Evolutionary conservation across 805 yeast genomes (phyloP).

Genomic region (Wickerhamiella vanderwaltii): DNA sequence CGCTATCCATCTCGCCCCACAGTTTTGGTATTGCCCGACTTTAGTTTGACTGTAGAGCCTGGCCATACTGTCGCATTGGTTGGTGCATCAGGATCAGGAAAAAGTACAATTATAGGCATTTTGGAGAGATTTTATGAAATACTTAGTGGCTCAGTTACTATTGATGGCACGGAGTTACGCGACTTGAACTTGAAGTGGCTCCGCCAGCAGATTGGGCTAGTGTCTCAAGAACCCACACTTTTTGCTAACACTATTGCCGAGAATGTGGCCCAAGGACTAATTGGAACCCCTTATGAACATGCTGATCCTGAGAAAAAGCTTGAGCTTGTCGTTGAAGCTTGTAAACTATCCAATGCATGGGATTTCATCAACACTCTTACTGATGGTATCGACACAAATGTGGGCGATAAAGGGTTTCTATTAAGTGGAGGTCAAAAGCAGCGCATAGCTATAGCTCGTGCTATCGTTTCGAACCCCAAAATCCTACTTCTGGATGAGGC

Average conservation of each 20-base stretch:
- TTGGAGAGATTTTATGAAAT: conserved; percentile 86
- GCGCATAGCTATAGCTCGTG: conserved; percentile 59
- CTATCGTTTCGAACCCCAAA: conserved; percentile 49
- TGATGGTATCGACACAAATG: conserved; percentile 67
- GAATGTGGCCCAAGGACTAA: conserved; percentile 74
- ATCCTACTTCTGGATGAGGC: conserved; percentile 53
- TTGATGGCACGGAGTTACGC: conserved; percentile 76
- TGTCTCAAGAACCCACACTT: conserved; percentile 91
- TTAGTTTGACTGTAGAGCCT: conserved; percentile 67
- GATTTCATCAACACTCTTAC: conserved; percentile 47
- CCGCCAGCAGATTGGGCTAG: conserved; percentile 69
- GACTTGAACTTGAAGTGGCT: conserved; percentile 63
- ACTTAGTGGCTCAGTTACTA: conserved; percentile 52
- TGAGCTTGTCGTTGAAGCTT: conserved; percentile 29
- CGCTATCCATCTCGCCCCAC: conserved; percentile 72
- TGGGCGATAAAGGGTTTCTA: conserved; percentile 45
- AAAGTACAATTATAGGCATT: conserved; percentile 75
- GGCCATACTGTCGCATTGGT: conserved; percentile 90
- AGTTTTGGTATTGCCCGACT: conserved; percentile 68
- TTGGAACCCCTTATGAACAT: conserved; percentile 55
- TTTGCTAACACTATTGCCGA: conserved; percentile 82
- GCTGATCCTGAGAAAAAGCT: conserved; percentile 30
- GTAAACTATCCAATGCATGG: conserved; percentile 31
- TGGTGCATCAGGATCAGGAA: conserved; percentile 94
- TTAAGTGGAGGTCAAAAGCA: conserved; percentile 65